These are phyloP conservation scores for Candida khao-thaluensis DNA, from an alignment of 805 yeast species.

Conservation along the genomic window DNA sequence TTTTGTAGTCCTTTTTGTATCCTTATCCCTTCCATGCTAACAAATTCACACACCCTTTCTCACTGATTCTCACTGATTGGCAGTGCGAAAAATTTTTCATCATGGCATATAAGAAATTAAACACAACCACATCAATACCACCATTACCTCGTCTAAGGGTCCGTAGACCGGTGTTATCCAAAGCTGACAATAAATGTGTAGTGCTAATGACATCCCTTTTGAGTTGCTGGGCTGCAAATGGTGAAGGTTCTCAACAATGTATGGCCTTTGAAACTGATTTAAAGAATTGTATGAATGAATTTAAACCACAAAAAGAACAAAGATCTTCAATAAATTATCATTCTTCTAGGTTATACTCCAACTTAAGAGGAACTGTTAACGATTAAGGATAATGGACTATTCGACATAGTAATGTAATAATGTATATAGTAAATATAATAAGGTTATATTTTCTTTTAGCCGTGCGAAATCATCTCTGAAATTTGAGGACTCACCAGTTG, in stretches of 20 bases:
- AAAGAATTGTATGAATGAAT: conserved; percentile 67
- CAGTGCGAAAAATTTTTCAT: conserved; percentile 9
- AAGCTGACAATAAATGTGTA: conserved; percentile 67
- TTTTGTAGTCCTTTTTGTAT: too few relatives aligned
- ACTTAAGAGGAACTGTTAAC: conserved; percentile 46
- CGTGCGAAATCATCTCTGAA: conserved; percentile 7
- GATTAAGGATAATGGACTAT: conserved; percentile 22
- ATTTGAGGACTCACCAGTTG: neutral
- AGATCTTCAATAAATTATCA: conserved; percentile 53
- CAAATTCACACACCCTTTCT: too few relatives aligned
- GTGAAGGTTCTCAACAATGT: conserved; percentile 75
- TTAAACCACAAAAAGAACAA: conserved; percentile 39
- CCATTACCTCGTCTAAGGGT: conserved; percentile 74
- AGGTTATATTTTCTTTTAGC: neutral
- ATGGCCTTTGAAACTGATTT: conserved; percentile 63
- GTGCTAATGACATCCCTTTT: conserved; percentile 81
- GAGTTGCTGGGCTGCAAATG: conserved; percentile 96
- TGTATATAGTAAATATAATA: conserved; percentile 2
- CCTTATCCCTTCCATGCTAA: too few relatives aligned
- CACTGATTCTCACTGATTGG: too few relatives aligned
- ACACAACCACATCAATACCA: conserved; percentile 49
- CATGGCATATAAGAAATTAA: conserved; percentile 46
- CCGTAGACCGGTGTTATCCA: conserved; percentile 58
- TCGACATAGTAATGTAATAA: neutral
- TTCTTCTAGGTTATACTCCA: conserved; percentile 55